phyloP scores from a whole-genome alignment of 106 monocot species.

The Apostasia shenzhenica region DNA sequence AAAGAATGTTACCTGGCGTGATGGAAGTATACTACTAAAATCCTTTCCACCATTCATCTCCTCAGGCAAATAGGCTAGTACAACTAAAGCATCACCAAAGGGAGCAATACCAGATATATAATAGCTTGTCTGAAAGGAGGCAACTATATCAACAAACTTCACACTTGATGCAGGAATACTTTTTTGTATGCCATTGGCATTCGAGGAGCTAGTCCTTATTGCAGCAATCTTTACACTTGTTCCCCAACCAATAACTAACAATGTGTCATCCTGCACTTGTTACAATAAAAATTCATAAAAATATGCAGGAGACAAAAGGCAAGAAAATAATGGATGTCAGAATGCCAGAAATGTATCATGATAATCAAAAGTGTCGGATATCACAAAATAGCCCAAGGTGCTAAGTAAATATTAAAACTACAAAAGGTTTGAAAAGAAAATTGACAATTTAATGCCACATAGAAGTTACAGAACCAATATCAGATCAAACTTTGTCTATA shows the following conservation, averaged over 20 bases:
- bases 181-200: conserved; percentile 55
- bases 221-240: conserved; percentile 81
- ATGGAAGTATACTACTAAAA: conserved; percentile 43
- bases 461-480: too few species aligned
- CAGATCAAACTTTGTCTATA: too few species aligned
- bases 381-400: too few species aligned
- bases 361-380: too few species aligned
- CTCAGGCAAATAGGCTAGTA: conserved; percentile 89
- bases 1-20: conserved; percentile 59
- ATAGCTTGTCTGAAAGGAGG: conserved; percentile 87
- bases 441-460: too few species aligned
- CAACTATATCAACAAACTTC: conserved; percentile 96
- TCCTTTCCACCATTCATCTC: conserved; percentile 62
- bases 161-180: conserved; percentile 28
- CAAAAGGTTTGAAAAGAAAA: too few species aligned
- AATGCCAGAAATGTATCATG: too few species aligned
- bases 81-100: conserved; percentile 85
- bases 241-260: conserved; percentile 99
- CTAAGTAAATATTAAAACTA: too few species aligned
- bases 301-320: too few species aligned
- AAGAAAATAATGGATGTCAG: too few species aligned
- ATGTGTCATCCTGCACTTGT: conserved; percentile 67
- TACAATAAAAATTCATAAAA: neutral
- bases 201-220: conserved; percentile 48
- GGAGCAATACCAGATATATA: conserved; percentile 95